Evolutionary conservation across 2,329 filamentous ascomycete species (phyloP), one percentile per base, ranked within the genome.

Genomic region (Diplodia mutila): DNA sequence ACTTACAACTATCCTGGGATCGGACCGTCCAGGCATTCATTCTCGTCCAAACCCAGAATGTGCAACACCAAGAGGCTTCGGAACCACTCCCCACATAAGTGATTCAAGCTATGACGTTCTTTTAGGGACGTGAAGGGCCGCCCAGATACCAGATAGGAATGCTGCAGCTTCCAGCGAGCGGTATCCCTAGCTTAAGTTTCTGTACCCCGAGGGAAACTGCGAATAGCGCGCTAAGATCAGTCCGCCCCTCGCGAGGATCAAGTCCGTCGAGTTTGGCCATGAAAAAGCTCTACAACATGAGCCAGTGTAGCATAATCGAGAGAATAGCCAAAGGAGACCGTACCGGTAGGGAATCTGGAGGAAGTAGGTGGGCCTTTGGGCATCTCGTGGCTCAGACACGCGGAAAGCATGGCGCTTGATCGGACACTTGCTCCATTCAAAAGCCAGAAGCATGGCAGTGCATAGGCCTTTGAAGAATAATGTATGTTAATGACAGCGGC

Each of bases 231-330:
- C n/a, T n/a, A n/a, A n/a, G n/a, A n/a, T n/a, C n/a, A n/a, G 8
- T 18, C 3, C 27, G 48, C n/a, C 7, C 2, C 1, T n/a, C n/a
- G 21, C 21, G 21, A 2, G 48, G 4, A 8, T 42, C 39, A 1
- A 42, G 3, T 3, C 48, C 48, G 8, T 55, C 29, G 14, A 34
- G 7, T 23, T 55, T 34, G 1, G 79, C 77, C 8, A 83, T 5
- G 29, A 32, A 32, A 32, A 32, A 7, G 29, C 29, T 32, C 29
- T 32, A 8, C 8, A 8, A 32, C 29, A 32, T 8, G 3, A 32
- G 29, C 29, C 29, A 32, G 29, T 32, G 29, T 8, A 32, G 29
- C 29, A 32, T 7, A 8, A 5, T 32, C 3, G 29, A 32, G 29
- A 32, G 29, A 5, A 32, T 8, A 32, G 29, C 8, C 29, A 32